Evolutionary conservation across 2,329 filamentous ascomycete species (phyloP).

Genomic region (Penicillium sp.): DNA sequence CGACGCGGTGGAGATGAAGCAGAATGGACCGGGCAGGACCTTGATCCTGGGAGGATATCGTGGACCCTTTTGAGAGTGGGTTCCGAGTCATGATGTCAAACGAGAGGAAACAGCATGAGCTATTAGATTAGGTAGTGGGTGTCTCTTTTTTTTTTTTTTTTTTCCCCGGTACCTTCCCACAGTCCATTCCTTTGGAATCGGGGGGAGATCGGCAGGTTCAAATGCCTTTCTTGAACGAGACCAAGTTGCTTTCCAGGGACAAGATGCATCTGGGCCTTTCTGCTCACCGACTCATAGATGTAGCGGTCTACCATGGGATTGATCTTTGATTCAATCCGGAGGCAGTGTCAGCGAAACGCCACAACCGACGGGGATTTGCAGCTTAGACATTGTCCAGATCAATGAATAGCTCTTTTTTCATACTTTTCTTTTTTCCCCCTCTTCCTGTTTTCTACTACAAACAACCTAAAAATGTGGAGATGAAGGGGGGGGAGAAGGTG

Average conservation of each 20-base stretch:
- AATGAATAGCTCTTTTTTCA: neutral
- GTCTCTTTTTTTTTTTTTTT: neutral
- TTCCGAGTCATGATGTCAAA: constrained; percentile 34
- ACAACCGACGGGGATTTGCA: constrained; percentile 23
- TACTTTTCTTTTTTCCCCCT: neutral
- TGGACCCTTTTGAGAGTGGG: constrained; percentile 33
- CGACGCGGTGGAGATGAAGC: constrained; percentile 35
- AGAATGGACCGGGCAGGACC: constrained; percentile 36
- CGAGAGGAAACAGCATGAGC: constrained; percentile 30
- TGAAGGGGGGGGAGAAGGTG: constrained; percentile 3
- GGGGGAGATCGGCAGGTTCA: constrained; percentile 12
- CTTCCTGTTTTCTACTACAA: neutral
- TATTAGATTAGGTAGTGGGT: constrained; percentile 42
- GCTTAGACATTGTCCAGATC: constrained; percentile 25
- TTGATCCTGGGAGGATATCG: constrained; percentile 38
- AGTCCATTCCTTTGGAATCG: constrained; percentile 5
- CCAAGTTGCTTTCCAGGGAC: constrained; percentile 32
- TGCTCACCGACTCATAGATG: constrained; percentile 40
- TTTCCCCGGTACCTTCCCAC: neutral
- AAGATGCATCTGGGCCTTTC: constrained; percentile 42
- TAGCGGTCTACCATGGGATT: constrained; percentile 40
- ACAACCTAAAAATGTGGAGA: constrained; percentile 1
- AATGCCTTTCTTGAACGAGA: constrained; percentile 8
- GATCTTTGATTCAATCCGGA: constrained; percentile 31
- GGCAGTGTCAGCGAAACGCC: constrained; percentile 7